Percentiles rank a stretch among this genome's conserved stretches.
These are phyloP conservation scores for Daldinia concentrica DNA, from an alignment of 495 filamentous ascomycete genomes.

Conservation along the genomic window DNA sequence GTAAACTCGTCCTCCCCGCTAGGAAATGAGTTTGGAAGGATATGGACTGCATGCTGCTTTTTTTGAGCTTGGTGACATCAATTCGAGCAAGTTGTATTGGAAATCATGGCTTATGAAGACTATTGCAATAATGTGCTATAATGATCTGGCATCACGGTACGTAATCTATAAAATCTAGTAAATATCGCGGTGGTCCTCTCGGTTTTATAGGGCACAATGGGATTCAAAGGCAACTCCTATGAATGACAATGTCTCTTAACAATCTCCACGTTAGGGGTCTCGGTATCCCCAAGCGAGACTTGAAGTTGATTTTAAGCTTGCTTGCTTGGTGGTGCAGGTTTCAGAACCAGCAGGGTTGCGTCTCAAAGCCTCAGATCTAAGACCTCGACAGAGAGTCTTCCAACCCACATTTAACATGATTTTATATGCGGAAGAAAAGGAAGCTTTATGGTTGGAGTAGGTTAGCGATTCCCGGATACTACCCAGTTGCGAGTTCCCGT, in stretches of 20 bases:
- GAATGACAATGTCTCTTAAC: not conserved
- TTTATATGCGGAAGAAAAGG: conserved; percentile 1
- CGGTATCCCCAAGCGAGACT: not conserved
- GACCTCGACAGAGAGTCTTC: conserved; percentile 15
- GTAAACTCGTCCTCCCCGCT: not conserved
- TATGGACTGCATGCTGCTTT: not conserved
- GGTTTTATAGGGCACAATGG: not conserved
- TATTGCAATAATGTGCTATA: not conserved
- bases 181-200: not conserved
- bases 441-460: conserved; percentile 18
- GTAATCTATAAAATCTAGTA: not conserved
- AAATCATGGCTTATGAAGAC: not conserved
- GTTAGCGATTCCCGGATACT: conserved; percentile 10
- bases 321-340: conserved; percentile 27
- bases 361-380: conserved; percentile 24
- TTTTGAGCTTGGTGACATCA: conserved; percentile 1
- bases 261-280: not conserved
- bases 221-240: not conserved
- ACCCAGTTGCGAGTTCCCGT: conserved; percentile 17
- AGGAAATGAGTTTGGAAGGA: not conserved
- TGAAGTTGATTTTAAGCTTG: conserved; percentile 29
- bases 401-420: conserved; percentile 17
- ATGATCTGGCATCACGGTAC: not conserved
- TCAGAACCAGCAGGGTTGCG: conserved; percentile 35
- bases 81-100: not conserved